Conservation (phyloP, 2,329 filamentous ascomycete genomes). For the Podosphaera aphanis region DNA sequence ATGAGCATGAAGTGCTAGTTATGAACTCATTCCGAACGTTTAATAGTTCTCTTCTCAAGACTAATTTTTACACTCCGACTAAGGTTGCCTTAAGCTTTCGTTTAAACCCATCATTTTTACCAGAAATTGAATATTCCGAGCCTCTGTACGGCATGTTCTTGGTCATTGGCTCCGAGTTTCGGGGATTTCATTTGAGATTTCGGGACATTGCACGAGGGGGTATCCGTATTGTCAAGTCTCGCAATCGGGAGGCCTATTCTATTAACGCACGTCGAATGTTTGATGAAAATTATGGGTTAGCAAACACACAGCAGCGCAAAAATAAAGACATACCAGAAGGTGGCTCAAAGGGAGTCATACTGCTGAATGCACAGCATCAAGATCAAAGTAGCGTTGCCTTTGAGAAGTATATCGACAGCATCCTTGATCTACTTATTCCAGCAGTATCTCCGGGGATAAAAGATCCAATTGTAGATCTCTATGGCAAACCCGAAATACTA, state of each 20-base stretch:
- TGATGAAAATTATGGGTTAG: conserved; percentile 95
- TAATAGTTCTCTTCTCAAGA: conserved; percentile 84
- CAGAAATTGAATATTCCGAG: conserved; percentile 76
- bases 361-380: conserved; percentile 83
- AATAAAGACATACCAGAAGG: conserved; percentile 99
- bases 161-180: conserved; percentile 87
- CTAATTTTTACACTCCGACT: conserved; percentile 82
- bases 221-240: conserved; percentile 95
- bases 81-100: conserved; percentile 97
- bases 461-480: conserved; percentile 87
- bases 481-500: conserved; percentile 86
- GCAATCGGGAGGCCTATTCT: conserved; percentile 81
- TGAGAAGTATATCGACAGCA: conserved; percentile 98
- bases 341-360: conserved; percentile 89
- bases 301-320: conserved; percentile 96
- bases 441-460: conserved; percentile 91
- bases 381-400: conserved; percentile 82
- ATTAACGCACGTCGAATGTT: conserved; percentile 95
- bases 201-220: conserved; percentile 89
- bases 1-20: conserved; percentile 94
- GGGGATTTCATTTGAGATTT: conserved; percentile 94
- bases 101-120: conserved; percentile 70
- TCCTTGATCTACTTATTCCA: conserved; percentile 77
- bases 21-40: conserved; percentile 93
- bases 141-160: conserved; percentile 96